Percentiles rank a stretch among this genome's conserved stretches.
Evolutionary conservation across 2,329 filamentous ascomycete species (phyloP).

Genomic region (Leptographium procerum): DNA sequence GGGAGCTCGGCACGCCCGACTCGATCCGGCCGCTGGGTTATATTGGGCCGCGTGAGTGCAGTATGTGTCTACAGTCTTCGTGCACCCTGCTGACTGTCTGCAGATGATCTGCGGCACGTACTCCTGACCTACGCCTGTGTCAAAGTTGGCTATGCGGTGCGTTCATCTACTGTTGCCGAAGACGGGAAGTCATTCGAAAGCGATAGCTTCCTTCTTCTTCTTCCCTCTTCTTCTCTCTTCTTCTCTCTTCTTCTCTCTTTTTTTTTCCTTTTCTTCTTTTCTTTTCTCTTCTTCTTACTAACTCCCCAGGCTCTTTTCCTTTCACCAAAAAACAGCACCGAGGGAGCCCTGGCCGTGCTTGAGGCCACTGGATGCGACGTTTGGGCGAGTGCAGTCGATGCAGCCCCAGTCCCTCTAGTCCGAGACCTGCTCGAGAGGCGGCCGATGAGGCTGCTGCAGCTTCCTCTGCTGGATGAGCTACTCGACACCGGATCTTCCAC

Average conservation of each 20-base stretch:
- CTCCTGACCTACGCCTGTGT: constrained; percentile 3
- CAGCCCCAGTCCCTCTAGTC: not conserved
- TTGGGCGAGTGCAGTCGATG: not conserved
- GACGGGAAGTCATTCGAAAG: no score
- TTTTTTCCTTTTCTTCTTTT: no score
- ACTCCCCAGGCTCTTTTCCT: not conserved
- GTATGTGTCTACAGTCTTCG: not conserved
- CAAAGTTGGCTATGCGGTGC: not conserved
- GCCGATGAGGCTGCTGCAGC: not conserved
- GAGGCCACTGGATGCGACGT: not conserved
- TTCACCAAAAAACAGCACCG: constrained; percentile 1
- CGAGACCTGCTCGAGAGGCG: not conserved
- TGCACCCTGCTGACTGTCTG: not conserved
- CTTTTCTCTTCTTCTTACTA: not conserved
- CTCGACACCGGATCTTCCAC: no score
- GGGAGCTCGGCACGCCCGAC: not conserved
- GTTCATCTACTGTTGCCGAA: not conserved
- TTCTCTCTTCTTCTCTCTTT: no score
- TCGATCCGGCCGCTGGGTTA: not conserved
- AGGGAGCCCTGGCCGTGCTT: not conserved
- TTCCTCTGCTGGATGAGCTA: not conserved
- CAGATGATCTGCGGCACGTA: constrained; percentile 1
- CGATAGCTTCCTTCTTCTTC: not conserved
- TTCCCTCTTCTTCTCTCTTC: no score
- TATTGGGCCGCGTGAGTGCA: not conserved